A percentile compares a stretch with the other conserved stretches of the same genome.
Evolutionary conservation across 73 alveolate species (phyloP).

Genomic region (Paramecium pentaurelia): DNA sequence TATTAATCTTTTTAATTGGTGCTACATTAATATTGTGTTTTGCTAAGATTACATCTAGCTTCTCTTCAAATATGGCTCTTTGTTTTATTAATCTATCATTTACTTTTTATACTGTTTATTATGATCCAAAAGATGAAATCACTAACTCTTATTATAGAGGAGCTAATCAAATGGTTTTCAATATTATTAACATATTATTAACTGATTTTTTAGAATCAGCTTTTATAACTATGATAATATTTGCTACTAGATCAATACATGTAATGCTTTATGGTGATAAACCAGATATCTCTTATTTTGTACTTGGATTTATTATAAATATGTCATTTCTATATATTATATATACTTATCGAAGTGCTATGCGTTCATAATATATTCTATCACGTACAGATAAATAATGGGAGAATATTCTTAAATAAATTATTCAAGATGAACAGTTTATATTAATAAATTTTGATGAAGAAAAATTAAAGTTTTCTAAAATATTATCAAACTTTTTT

Average conservation of each 20-base stretch:
- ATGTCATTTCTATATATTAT: background rate
- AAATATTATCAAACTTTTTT: background rate
- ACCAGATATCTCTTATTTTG: background rate
- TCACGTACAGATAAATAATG: background rate
- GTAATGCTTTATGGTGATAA: background rate
- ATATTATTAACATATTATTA: background rate
- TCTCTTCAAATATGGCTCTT: background rate
- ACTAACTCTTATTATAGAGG: background rate
- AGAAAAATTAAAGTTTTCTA: background rate
- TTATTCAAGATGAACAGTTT: background rate
- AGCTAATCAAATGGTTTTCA: background rate
- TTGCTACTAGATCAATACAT: background rate
- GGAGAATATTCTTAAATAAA: background rate
- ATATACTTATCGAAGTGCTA: background rate
- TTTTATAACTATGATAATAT: background rate
- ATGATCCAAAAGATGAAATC: background rate
- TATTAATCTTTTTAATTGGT: background rate
- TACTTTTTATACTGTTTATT: background rate
- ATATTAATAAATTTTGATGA: background rate
- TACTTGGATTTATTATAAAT: background rate
- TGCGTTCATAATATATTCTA: background rate
- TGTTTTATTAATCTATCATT: background rate
- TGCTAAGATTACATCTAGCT: background rate
- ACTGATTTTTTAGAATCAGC: background rate
- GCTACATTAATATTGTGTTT: background rate